phyloP scores from a whole-genome alignment of 805 yeast species.

The Ogataea philodendri region DNA sequence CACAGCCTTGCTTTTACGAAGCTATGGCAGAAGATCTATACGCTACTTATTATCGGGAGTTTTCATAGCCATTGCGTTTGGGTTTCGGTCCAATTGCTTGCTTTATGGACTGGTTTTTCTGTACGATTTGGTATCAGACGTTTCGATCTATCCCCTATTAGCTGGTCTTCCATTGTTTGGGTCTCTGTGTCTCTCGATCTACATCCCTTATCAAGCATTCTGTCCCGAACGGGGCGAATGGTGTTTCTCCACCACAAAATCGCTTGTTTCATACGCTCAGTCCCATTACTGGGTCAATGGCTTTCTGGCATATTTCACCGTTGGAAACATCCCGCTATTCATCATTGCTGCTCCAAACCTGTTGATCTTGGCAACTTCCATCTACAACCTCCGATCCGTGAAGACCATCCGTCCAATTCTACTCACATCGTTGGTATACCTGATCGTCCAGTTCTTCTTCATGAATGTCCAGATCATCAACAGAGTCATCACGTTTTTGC shows the following conservation, averaged over 20 bases:
- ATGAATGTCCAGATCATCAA: constrained; percentile 89
- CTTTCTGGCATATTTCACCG: constrained; percentile 77
- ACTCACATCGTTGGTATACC: constrained; percentile 41
- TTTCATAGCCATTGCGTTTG: constrained; percentile 53
- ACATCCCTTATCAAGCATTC: constrained; percentile 51
- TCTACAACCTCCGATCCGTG: constrained; percentile 35
- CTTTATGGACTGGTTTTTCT: constrained; percentile 67
- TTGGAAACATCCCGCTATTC: constrained; percentile 80
- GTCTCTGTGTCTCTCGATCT: constrained; percentile 46
- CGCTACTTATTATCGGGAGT: constrained; percentile 49
- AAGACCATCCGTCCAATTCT: constrained; percentile 38
- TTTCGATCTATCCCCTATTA: constrained; percentile 36
- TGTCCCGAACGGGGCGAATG: constrained; percentile 78
- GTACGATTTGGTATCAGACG: constrained; percentile 46
- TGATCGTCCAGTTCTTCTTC: constrained; percentile 51
- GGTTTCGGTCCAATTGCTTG: constrained; percentile 74
- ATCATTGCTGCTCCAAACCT: constrained; percentile 70
- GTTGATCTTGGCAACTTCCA: constrained; percentile 41
- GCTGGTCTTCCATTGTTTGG: constrained; percentile 57
- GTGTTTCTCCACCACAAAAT: constrained; percentile 61
- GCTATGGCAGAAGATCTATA: constrained; percentile 5
- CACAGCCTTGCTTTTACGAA: constrained; percentile 50
- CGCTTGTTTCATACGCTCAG: constrained; percentile 72
- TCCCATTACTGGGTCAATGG: constrained; percentile 82
- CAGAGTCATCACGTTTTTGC: constrained; percentile 74